Evolutionary conservation across 345 rosid genomes (phyloP).

Genomic region (Melaleuca alternifolia): DNA sequence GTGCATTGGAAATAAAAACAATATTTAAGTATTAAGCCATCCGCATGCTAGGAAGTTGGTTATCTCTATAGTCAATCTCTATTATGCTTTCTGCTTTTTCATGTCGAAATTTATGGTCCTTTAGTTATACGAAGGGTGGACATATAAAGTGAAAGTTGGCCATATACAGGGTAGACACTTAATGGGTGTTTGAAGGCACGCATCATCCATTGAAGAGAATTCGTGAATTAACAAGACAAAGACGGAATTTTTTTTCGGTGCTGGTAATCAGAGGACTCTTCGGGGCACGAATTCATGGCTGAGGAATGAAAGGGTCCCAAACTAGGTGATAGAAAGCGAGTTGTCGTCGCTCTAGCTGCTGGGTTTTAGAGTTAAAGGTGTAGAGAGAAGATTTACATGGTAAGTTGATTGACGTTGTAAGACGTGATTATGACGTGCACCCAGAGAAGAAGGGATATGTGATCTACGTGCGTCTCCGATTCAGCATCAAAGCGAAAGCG

Average conservation of each 20-base stretch:
- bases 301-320: conserved; percentile 11
- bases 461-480: neutral
- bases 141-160: neutral
- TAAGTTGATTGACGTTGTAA: neutral
- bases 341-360: neutral
- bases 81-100: neutral
- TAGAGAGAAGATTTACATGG: neutral
- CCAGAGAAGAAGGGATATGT: neutral
- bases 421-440: neutral
- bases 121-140: neutral
- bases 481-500: neutral
- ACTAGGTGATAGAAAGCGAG: conserved; percentile 7
- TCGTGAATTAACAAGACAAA: neutral
- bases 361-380: neutral
- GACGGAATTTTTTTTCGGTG: neutral
- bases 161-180: neutral
- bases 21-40: too few relatives aligned
- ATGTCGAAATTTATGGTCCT: neutral
- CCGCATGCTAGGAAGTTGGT: neutral
- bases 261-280: neutral
- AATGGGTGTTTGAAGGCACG: neutral
- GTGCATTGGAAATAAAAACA: neutral
- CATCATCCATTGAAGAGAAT: neutral
- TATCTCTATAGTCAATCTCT: neutral
- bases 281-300: conserved; percentile 18